Evolutionary conservation across 129 eudicot species (phyloP), one percentile per base, ranked within the genome.

Genomic region (Flaveria robusta): DNA sequence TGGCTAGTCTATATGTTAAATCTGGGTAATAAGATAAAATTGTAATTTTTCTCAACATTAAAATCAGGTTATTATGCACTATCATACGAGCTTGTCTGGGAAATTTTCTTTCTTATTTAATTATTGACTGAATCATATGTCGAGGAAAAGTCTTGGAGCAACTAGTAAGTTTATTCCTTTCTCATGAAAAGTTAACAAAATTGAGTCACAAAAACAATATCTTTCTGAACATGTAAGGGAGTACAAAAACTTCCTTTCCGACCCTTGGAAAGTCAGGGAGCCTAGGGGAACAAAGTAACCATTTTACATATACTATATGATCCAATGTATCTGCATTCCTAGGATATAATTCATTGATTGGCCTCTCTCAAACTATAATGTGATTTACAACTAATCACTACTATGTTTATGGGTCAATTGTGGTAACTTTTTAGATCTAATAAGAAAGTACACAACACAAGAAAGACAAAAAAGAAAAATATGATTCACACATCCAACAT

Each of bases 371-470:
- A 70, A 50, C 22, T 18, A 29, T 71, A 3, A 50, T 27, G 45
- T 75, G 20, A 12, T 75, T 49, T 19, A 27, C 23, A 24, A 47
- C n/a, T 0, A 47, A 23, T 15, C 27, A 46, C 22, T 60, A 69
- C 74, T 29, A 75, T 75, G 50, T 59, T 63, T 20, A 37, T 34
- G 13, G 10, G 15, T 76, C 43, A 50, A 50, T 51, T 50, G 42
- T 22, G 42, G 66, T 29, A 19, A 50, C 63, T 11, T 45, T 18
- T 49, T 47, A 63, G 37, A 75, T 63, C 50, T 47, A 63, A 75
- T 19, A 49, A 76, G 74, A 23, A n/a, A 49, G 29, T 50, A n/a
- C 27, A 51, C 75, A 42, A 50, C 62, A 50, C 46, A 71, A 71
- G 39, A n/a, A 11, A 51, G 15, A 34, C n/a, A 66, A 16, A 50